Conservation (phyloP, 306 rosid genomes). For the Echinosophora koreensis region DNA sequence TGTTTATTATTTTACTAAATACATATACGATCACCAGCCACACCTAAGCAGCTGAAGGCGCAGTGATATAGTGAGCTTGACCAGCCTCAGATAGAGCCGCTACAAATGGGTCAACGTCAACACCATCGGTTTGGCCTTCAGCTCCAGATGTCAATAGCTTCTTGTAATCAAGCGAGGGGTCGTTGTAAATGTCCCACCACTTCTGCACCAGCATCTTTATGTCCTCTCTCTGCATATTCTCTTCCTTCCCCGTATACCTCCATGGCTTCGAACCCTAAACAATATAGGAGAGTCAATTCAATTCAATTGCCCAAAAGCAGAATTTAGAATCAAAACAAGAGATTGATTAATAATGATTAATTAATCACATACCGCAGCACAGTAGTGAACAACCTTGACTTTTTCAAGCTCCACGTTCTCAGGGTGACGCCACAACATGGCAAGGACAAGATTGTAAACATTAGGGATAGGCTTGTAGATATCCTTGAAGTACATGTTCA, state of each 20-base stretch:
- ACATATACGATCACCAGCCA: too few species aligned
- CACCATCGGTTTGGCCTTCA: not conserved
- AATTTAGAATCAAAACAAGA: not conserved
- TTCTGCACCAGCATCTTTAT: slow-evolving; percentile 58
- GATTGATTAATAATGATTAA: not conserved
- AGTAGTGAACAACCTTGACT: too few species aligned
- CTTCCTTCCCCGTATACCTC: slow-evolving; percentile 65
- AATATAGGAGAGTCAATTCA: not conserved
- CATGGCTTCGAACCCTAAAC: slow-evolving; percentile 70
- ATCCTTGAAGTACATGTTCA: too few species aligned
- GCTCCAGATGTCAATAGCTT: not conserved
- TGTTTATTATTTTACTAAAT: too few species aligned
- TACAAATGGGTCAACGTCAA: slow-evolving; percentile 46
- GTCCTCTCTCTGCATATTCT: slow-evolving; percentile 66
- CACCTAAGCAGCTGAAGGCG: slow-evolving; percentile 61
- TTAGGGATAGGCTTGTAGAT: too few species aligned
- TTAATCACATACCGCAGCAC: slow-evolving; percentile 35
- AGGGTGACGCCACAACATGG: too few species aligned
- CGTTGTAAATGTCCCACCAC: slow-evolving; percentile 65
- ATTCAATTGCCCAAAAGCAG: not conserved
- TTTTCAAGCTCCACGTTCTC: too few species aligned
- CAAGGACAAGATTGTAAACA: too few species aligned
- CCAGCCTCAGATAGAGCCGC: slow-evolving; percentile 53
- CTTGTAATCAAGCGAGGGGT: slow-evolving; percentile 53
- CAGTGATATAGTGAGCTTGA: slow-evolving; percentile 46